These are phyloP conservation scores for Picea abies DNA, from an alignment of 83 land plant species.

Conservation along the genomic window DNA sequence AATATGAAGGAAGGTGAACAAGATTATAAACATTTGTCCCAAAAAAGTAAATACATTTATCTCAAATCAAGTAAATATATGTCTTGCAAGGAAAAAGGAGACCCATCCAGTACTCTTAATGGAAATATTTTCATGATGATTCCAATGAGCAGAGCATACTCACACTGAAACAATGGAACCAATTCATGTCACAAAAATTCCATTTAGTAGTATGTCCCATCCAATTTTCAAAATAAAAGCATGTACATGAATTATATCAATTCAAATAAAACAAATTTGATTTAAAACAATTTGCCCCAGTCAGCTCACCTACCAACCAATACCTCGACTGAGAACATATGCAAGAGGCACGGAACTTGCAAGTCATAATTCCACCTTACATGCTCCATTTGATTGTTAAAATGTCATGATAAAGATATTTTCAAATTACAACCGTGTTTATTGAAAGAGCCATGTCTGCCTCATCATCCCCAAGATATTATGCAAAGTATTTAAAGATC, in stretches of 20 bases:
- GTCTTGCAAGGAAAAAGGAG: no score
- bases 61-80: no score
- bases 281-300: no score
- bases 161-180: conserved; percentile 16
- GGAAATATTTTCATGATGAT: no score
- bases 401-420: not conserved
- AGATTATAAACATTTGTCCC: conserved; percentile 12
- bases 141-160: conserved; percentile 21
- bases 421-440: no score
- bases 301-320: not conserved
- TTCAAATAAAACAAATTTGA: not conserved
- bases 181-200: conserved; percentile 52
- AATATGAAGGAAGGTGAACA: not conserved
- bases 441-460: no score
- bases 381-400: conserved; percentile 35
- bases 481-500: no score
- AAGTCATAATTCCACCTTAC: conserved; percentile 27
- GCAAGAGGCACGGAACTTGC: no score
- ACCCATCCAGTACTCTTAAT: no score
- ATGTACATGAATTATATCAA: not conserved
- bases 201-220: conserved; percentile 25
- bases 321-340: no score
- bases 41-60: no score
- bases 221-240: not conserved
- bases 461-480: no score